Percentiles rank a stretch among this genome's conserved stretches.
phyloP scores from a whole-genome alignment of 2,329 filamentous ascomycete species.

The Juglanconis sp. region DNA sequence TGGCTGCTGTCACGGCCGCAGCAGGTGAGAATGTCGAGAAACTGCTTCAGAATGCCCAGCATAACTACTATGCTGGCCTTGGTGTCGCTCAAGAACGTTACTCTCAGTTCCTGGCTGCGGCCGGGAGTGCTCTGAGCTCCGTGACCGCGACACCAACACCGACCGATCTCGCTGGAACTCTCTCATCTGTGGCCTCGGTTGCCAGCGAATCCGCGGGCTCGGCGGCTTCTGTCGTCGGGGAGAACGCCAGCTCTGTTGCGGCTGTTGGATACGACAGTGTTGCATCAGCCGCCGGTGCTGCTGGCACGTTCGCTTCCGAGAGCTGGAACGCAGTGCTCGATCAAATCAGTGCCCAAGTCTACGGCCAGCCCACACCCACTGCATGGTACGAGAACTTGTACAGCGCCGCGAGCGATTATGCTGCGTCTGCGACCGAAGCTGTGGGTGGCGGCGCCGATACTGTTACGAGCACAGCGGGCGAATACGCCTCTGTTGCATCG shows the following conservation, averaged over 20 bases:
- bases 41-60: slow-evolving; percentile 59
- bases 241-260: slow-evolving; percentile 33
- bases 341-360: slow-evolving; percentile 66
- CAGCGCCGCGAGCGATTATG: slow-evolving; percentile 50
- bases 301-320: slow-evolving; percentile 34
- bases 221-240: slow-evolving; percentile 35
- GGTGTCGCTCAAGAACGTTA: slow-evolving; percentile 78
- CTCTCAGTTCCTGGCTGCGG: slow-evolving; percentile 68
- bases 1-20: slow-evolving; percentile 14
- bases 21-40: slow-evolving; percentile 48
- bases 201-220: slow-evolving; percentile 42
- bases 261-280: slow-evolving; percentile 23
- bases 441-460: slow-evolving; percentile 33
- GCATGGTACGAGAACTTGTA: slow-evolving; percentile 51
- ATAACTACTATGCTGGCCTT: slow-evolving; percentile 73
- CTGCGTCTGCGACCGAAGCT: slow-evolving; percentile 52
- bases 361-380: slow-evolving; percentile 62
- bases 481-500: slow-evolving; percentile 61
- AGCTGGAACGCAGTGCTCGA: slow-evolving; percentile 64
- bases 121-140: slow-evolving; percentile 65
- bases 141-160: slow-evolving; percentile 59
- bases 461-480: slow-evolving; percentile 43
- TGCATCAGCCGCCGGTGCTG: slow-evolving; percentile 21
- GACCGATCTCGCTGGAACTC: slow-evolving; percentile 48
- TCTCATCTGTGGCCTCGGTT: slow-evolving; percentile 43